Evolutionary conservation across 2,329 filamentous ascomycete species (phyloP).

Genomic region (Aspergillus oerlinghausenensis): DNA sequence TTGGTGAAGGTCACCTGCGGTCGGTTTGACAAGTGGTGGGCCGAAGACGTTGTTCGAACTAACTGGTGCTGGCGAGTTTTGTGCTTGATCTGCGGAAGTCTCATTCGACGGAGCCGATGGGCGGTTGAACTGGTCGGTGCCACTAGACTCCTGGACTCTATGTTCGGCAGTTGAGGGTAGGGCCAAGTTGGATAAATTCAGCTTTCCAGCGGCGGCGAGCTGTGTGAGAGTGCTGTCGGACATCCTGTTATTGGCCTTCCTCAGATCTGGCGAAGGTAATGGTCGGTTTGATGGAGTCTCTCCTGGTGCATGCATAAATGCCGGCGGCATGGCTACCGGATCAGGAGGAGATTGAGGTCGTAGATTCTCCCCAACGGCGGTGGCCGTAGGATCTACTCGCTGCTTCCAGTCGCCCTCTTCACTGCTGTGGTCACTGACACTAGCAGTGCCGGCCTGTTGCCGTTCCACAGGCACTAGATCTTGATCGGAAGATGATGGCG

Average conservation of each 20-base stretch:
- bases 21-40: slow-evolving; percentile 5
- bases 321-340: slow-evolving; percentile 72
- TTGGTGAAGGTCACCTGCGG: slow-evolving; percentile 18
- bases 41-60: slow-evolving; percentile 6
- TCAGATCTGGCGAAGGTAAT: slow-evolving; percentile 70
- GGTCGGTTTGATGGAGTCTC: slow-evolving; percentile 65
- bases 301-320: slow-evolving; percentile 70
- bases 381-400: slow-evolving; percentile 17
- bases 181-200: slow-evolving; percentile 37
- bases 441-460: slow-evolving; percentile 18
- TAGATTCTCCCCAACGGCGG: slow-evolving; percentile 32
- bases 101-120: not conserved
- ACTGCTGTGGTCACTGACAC: slow-evolving; percentile 35
- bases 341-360: slow-evolving; percentile 60
- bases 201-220: slow-evolving; percentile 62
- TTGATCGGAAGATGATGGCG: slow-evolving; percentile 36
- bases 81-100: slow-evolving; percentile 23
- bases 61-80: slow-evolving; percentile 6
- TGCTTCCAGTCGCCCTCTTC: slow-evolving; percentile 35
- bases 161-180: slow-evolving; percentile 34
- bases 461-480: slow-evolving; percentile 24
- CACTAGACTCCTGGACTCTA: slow-evolving; percentile 34
- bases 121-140: not conserved
- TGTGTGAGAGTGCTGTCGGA: slow-evolving; percentile 78
- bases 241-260: slow-evolving; percentile 76